Conservation (phyloP, 352 stramenopile genomes). For the Phytopythium litorale region DNA sequence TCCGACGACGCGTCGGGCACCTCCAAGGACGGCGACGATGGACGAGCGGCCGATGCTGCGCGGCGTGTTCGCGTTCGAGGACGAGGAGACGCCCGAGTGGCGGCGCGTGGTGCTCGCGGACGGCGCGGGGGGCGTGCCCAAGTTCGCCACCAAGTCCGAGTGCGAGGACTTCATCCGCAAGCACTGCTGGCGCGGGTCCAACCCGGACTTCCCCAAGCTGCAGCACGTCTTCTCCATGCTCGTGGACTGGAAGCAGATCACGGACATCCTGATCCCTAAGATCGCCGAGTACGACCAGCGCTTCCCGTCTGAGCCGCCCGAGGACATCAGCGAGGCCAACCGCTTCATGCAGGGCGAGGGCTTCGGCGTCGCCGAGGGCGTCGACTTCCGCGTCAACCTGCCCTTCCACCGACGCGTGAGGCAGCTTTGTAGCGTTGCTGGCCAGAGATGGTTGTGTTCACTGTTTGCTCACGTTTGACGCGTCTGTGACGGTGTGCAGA, state of each 20-base stretch:
- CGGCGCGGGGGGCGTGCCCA: slow-evolving; percentile 66
- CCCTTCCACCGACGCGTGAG: slow-evolving; percentile 87
- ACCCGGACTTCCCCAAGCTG: slow-evolving; percentile 88
- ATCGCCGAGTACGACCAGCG: slow-evolving; percentile 74
- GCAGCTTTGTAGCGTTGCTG: too few relatives aligned
- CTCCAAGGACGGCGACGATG: slow-evolving; percentile 16
- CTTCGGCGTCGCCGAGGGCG: slow-evolving; percentile 39
- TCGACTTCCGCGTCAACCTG: slow-evolving; percentile 88
- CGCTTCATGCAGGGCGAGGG: slow-evolving; percentile 62
- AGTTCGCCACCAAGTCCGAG: slow-evolving; percentile 86
- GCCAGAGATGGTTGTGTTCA: background rate
- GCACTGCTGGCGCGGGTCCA: slow-evolving; percentile 85
- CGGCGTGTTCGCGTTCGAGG: slow-evolving; percentile 85
- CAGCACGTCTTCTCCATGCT: slow-evolving; percentile 92
- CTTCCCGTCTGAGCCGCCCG: slow-evolving; percentile 38
- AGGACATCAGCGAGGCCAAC: slow-evolving; percentile 41
- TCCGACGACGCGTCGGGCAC: background rate
- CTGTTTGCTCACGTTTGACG: background rate
- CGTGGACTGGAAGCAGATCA: slow-evolving; percentile 86
- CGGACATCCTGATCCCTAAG: slow-evolving; percentile 68
- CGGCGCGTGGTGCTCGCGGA: slow-evolving; percentile 64
- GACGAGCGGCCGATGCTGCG: slow-evolving; percentile 59
- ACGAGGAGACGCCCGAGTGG: slow-evolving; percentile 84
- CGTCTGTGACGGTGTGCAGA: slow-evolving; percentile 17
- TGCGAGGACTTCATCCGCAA: slow-evolving; percentile 86